Evolutionary conservation across 495 filamentous ascomycete species (phyloP).

Genomic region (Podospora didyma): DNA sequence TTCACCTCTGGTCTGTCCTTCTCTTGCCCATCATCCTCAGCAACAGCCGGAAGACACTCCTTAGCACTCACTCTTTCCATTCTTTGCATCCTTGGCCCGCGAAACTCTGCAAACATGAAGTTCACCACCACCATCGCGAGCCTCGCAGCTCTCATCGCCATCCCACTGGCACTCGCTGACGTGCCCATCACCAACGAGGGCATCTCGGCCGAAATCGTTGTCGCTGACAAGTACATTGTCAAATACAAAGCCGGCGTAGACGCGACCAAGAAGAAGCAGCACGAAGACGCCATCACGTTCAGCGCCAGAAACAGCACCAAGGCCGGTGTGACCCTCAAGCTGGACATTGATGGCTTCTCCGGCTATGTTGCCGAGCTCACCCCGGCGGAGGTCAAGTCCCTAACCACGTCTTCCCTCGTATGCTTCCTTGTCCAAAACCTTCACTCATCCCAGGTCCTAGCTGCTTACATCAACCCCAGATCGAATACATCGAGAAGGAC

Average conservation of each 20-base stretch:
- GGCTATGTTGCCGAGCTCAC: constrained; percentile 20
- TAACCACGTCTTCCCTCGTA: background rate
- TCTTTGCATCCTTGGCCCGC: background rate
- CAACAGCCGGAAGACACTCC: background rate
- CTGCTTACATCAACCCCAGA: background rate
- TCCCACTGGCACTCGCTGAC: constrained; percentile 9
- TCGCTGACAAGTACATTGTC: constrained; percentile 22
- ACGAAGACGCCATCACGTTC: constrained; percentile 10
- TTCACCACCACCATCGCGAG: background rate
- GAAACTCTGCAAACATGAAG: constrained; percentile 8
- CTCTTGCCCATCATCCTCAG: background rate
- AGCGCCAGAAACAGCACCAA: constrained; percentile 8
- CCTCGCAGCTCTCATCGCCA: constrained; percentile 6
- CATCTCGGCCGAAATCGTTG: constrained; percentile 3
- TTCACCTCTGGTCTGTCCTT: background rate
- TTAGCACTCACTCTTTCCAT: background rate
- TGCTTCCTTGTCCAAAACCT: background rate
- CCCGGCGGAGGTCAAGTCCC: constrained; percentile 1
- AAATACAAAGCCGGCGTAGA: constrained; percentile 20
- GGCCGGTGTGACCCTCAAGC: constrained; percentile 6
- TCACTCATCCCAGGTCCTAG: background rate
- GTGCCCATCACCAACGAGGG: constrained; percentile 10
- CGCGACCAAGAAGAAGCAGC: constrained; percentile 4
- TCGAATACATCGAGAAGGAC: constrained; percentile 21
- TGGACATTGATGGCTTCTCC: constrained; percentile 15